A percentile compares a stretch with the other conserved stretches of the same genome.
Evolutionary conservation across 1,139 yeast genomes (phyloP).

Genomic region (Taiozyma onychis): DNA sequence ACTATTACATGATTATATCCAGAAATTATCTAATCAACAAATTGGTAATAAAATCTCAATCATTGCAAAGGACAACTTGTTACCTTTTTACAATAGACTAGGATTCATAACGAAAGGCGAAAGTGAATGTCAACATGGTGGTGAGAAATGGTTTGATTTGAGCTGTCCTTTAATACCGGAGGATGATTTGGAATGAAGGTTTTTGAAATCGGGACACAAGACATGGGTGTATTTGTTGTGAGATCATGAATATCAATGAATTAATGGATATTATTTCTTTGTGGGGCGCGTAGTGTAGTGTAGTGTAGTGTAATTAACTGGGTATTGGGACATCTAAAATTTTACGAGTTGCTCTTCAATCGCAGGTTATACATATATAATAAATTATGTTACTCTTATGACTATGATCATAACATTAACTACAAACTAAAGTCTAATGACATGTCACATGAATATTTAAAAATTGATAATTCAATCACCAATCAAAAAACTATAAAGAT

Average conservation of each 20-base stretch:
- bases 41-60: slow-evolving; percentile 75
- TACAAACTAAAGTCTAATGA: not conserved
- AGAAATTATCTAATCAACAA: slow-evolving; percentile 81
- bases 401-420: not conserved
- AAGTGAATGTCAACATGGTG: slow-evolving; percentile 56
- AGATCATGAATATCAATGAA: not conserved
- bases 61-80: slow-evolving; percentile 62
- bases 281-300: not conserved
- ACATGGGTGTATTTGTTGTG: no score
- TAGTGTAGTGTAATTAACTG: no score
- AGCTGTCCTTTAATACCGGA: slow-evolving; percentile 56
- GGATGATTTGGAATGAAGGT: slow-evolving; percentile 33
- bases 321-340: no score
- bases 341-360: no score
- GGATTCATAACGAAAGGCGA: slow-evolving; percentile 68
- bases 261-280: not conserved
- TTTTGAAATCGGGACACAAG: no score
- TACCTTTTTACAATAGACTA: slow-evolving; percentile 72
- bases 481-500: not conserved
- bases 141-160: slow-evolving; percentile 62
- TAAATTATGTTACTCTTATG: no score
- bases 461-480: not conserved
- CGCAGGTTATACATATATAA: no score
- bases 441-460: not conserved
- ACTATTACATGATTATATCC: slow-evolving; percentile 82